Percentiles rank a stretch among this genome's conserved stretches.
phyloP scores from a whole-genome alignment of 768 basidiomycete genomes.

The Butyriboletus loyo region DNA sequence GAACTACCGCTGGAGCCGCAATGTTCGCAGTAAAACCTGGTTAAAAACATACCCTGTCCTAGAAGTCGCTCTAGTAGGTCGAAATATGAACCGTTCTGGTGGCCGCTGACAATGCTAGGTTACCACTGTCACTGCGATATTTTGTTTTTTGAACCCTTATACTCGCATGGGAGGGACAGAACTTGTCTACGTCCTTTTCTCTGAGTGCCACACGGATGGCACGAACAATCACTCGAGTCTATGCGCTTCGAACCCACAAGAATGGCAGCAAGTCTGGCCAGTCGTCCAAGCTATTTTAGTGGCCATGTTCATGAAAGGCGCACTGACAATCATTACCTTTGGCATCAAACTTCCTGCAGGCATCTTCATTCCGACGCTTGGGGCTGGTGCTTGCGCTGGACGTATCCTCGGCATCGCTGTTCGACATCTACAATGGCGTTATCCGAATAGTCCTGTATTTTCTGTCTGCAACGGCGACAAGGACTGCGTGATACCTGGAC shows the following conservation, averaged over 20 bases:
- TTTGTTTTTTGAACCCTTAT: constrained; percentile 87
- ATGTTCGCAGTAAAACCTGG: constrained; percentile 82
- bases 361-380: constrained; percentile 95
- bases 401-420: constrained; percentile 79
- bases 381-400: constrained; percentile 92
- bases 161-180: constrained; percentile 95
- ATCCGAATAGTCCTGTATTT: constrained; percentile 64
- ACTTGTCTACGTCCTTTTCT: constrained; percentile 87
- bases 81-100: background rate
- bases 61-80: constrained; percentile 77
- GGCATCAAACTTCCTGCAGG: constrained; percentile 91
- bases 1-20: constrained; percentile 84
- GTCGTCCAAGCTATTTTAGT: constrained; percentile 65
- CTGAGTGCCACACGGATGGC: constrained; percentile 71
- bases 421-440: constrained; percentile 66
- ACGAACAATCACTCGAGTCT: constrained; percentile 58
- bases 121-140: constrained; percentile 68
- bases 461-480: constrained; percentile 57
- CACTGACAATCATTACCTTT: constrained; percentile 83
- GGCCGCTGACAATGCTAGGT: constrained; percentile 45
- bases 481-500: constrained; percentile 82
- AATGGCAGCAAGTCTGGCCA: constrained; percentile 52
- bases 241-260: constrained; percentile 65
- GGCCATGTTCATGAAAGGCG: constrained; percentile 79
- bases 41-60: constrained; percentile 71